These are phyloP conservation scores for Globisporangium sylvaticum DNA, from an alignment of 352 stramenopile genomes.

Conservation along the genomic window DNA sequence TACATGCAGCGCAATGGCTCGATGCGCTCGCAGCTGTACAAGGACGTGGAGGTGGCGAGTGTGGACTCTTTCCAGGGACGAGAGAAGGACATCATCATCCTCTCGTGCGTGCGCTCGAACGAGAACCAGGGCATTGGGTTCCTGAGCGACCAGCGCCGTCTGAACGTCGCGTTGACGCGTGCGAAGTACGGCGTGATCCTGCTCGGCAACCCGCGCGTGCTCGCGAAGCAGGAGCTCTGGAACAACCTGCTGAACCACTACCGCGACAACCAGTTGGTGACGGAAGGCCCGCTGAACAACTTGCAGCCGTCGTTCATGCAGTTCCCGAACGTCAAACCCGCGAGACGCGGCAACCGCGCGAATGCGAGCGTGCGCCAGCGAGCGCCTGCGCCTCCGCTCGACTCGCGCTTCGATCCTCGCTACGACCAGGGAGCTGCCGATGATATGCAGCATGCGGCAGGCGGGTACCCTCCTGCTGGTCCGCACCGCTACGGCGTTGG, in stretches of 20 bases:
- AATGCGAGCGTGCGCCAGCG: conserved; percentile 44
- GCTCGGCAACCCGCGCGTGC: conserved; percentile 95
- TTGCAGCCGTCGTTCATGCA: conserved; percentile 96
- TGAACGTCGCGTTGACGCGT: conserved; percentile 99
- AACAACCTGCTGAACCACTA: conserved; percentile 97
- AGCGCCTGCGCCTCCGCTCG: conserved; percentile 56
- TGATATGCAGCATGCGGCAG: conserved; percentile 15
- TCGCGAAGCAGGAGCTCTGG: conserved; percentile 97
- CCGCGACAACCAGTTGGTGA: conserved; percentile 92
- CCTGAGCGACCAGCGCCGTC: conserved; percentile 94
- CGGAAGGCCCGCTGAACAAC: conserved; percentile 97
- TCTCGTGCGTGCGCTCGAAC: conserved; percentile 98
- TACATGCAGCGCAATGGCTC: conserved; percentile 96
- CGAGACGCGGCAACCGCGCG: conserved; percentile 28
- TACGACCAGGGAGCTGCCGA: conserved; percentile 50
- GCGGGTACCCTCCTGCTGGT: conserved; percentile 34
- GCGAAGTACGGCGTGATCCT: conserved; percentile 98
- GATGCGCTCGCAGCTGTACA: conserved; percentile 93
- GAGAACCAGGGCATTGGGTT: conserved; percentile 99
- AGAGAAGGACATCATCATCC: conserved; percentile 99
- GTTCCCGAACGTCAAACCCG: conserved; percentile 82
- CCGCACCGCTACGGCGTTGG: conserved; percentile 31
- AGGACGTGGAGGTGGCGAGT: conserved; percentile 98
- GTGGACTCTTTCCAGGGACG: conserved; percentile 99
- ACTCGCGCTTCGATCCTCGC: conserved; percentile 82